These are phyloP conservation scores for Capronia coronata DNA, from an alignment of 2,329 filamentous ascomycete species.

Conservation along the genomic window DNA sequence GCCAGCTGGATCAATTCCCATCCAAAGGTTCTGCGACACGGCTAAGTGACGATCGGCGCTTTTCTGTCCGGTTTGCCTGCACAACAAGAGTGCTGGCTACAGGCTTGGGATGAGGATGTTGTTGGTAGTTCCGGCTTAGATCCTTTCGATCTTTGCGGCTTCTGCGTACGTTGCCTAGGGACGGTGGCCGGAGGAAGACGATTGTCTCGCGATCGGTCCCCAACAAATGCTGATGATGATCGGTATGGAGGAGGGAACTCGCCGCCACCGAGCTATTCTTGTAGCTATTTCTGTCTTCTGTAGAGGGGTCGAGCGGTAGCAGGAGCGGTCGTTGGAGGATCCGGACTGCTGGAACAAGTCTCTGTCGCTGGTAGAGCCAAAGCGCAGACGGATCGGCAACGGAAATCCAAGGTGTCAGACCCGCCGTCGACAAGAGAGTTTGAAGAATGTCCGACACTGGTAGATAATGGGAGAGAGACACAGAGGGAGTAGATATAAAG, in stretches of 20 bases:
- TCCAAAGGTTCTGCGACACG: background rate
- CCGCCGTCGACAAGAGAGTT: background rate
- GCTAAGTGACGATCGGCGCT: background rate
- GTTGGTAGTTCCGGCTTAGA: background rate
- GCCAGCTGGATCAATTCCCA: background rate
- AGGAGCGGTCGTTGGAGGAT: background rate
- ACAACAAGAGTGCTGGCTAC: background rate
- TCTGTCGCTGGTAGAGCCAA: slow-evolving; percentile 1
- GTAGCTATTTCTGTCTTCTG: background rate
- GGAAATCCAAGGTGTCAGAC: slow-evolving; percentile 1
- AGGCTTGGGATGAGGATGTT: background rate
- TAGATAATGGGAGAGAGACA: background rate
- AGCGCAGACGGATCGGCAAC: slow-evolving; percentile 1
- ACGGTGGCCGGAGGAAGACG: background rate
- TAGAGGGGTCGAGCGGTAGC: background rate
- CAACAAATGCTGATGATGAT: background rate
- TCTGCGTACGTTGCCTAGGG: background rate
- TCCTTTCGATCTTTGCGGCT: background rate
- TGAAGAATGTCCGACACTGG: background rate
- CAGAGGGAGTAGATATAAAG: background rate
- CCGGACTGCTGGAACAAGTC: slow-evolving; percentile 1
- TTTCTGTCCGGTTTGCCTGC: background rate
- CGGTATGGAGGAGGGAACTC: no score
- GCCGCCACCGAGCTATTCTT: no score
- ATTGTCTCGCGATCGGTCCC: background rate